Percentiles rank a stretch among this genome's conserved stretches.
Evolutionary conservation across 257 asterid species (phyloP).

Genomic region (Solanum verrucosum): DNA sequence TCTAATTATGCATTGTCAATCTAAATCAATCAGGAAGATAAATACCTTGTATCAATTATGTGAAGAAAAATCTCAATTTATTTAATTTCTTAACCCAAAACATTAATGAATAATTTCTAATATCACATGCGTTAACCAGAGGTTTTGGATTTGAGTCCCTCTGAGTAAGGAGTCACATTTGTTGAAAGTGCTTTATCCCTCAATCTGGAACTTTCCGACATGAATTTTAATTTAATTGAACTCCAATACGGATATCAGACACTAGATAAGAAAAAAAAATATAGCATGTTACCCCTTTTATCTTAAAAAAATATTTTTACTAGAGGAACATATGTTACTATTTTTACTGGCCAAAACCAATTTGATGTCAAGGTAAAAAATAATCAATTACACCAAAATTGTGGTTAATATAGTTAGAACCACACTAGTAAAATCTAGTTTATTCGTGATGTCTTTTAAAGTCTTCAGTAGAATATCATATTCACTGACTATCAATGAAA

Average conservation of each 20-base stretch:
- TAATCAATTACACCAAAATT: not conserved
- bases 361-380: not conserved
- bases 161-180: not conserved
- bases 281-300: not conserved
- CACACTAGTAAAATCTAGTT: not conserved
- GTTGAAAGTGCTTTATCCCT: not conserved
- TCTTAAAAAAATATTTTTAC: not conserved
- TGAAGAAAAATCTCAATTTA: not conserved
- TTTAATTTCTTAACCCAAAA: not conserved
- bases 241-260: not conserved
- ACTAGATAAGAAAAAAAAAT: too few species aligned
- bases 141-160: rapidly evolving
- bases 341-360: not conserved
- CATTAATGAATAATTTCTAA: not conserved
- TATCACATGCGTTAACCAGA: too few species aligned
- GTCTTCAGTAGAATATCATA: not conserved
- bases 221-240: not conserved
- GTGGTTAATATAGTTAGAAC: not conserved
- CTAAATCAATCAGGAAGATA: not conserved
- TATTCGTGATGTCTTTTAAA: not conserved
- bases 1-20: not conserved
- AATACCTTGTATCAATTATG: not conserved
- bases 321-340: not conserved
- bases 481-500: not conserved
- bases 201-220: rapidly evolving